Evolutionary conservation across 345 rosid species (phyloP).

Genomic region (Trapa incisa): DNA sequence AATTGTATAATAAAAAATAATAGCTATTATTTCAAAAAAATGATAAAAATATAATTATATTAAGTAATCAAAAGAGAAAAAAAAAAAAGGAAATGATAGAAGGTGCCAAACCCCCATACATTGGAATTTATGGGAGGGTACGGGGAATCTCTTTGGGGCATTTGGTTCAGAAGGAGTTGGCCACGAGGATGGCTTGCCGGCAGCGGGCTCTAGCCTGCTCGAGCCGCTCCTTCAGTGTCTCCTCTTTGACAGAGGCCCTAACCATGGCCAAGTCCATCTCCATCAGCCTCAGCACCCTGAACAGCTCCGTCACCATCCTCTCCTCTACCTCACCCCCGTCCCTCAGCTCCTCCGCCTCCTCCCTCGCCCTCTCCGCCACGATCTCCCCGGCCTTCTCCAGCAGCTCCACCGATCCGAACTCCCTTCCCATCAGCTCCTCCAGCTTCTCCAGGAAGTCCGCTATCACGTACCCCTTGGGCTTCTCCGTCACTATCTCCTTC

Average conservation of each 20-base stretch:
- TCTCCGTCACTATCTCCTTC: conserved; percentile 51
- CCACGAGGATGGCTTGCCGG: conserved; percentile 82
- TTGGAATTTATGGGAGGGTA: too few relatives aligned
- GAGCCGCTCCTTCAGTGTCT: conserved; percentile 58
- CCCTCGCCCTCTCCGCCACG: conserved; percentile 78
- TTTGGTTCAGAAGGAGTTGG: conserved; percentile 47
- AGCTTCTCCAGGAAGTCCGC: conserved; percentile 76
- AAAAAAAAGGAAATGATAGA: too few relatives aligned
- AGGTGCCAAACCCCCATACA: too few relatives aligned
- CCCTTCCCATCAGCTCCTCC: conserved; percentile 54
- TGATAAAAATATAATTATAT: too few relatives aligned
- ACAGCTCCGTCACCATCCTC: conserved; percentile 73
- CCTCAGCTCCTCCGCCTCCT: conserved; percentile 73
- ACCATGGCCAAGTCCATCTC: conserved; percentile 98
- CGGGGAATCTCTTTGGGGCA: neutral
- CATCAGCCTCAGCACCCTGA: conserved; percentile 81
- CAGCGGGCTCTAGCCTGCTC: conserved; percentile 79
- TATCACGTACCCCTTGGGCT: conserved; percentile 64
- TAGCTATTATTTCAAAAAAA: too few relatives aligned
- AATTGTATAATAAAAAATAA: too few relatives aligned
- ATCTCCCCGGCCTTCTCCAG: conserved; percentile 72
- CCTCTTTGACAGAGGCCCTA: conserved; percentile 72
- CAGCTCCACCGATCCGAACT: conserved; percentile 67
- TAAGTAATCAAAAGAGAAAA: too few relatives aligned
- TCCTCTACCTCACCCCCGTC: conserved; percentile 80